phyloP scores from a whole-genome alignment of 495 filamentous ascomycete species.

The Penicillium argentinense region DNA sequence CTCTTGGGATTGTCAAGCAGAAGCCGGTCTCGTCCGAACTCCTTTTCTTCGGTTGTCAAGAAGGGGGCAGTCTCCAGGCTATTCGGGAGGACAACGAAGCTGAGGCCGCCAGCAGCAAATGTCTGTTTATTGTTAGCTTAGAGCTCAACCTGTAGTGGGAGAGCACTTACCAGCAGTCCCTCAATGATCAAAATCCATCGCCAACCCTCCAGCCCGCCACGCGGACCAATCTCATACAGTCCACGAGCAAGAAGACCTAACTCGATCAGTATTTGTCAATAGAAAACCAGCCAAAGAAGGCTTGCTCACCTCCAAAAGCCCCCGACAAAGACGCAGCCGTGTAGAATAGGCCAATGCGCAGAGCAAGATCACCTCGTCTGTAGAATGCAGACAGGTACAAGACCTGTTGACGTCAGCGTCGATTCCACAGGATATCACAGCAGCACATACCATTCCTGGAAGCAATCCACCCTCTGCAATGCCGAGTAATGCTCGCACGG shows the following conservation, averaged over 20 bases:
- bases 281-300: no score
- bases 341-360: slow-evolving; percentile 74
- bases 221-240: slow-evolving; percentile 60
- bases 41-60: slow-evolving; percentile 50
- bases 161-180: slow-evolving; percentile 48
- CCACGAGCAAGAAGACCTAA: slow-evolving; percentile 65
- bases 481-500: slow-evolving; percentile 58
- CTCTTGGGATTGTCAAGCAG: slow-evolving; percentile 37
- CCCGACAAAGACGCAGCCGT: slow-evolving; percentile 68
- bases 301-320: slow-evolving; percentile 63
- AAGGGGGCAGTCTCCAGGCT: slow-evolving; percentile 50
- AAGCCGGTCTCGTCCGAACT: slow-evolving; percentile 41
- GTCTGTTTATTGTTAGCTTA: slow-evolving; percentile 42
- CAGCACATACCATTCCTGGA: slow-evolving; percentile 60
- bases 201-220: slow-evolving; percentile 54
- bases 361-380: slow-evolving; percentile 62
- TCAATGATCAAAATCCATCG: slow-evolving; percentile 68
- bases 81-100: slow-evolving; percentile 58
- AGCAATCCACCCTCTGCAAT: slow-evolving; percentile 64
- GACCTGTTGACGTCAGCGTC: slow-evolving; percentile 27
- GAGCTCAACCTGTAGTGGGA: no score
- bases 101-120: slow-evolving; percentile 47
- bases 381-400: slow-evolving; percentile 80
- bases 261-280: no score
- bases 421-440: background rate